phyloP scores from a whole-genome alignment of 805 yeast genomes.

The Phaffomyces antillensis region DNA sequence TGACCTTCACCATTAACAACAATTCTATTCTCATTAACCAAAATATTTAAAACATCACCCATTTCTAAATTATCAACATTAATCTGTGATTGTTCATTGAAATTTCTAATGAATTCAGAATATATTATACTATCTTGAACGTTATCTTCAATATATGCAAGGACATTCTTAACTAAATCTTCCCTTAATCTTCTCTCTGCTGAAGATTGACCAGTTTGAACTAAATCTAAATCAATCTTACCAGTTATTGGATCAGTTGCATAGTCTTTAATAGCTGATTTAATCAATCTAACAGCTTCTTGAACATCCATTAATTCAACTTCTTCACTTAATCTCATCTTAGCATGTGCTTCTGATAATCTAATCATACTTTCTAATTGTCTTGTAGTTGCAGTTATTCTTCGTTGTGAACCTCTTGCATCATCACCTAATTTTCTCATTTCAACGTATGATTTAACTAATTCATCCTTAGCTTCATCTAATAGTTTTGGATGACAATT shows the following conservation, averaged over 20 bases:
- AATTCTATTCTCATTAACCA: constrained; percentile 66
- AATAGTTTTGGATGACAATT: constrained; percentile 74
- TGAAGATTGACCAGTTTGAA: constrained; percentile 90
- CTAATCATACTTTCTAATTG: constrained; percentile 95
- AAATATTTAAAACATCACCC: constrained; percentile 55
- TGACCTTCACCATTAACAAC: constrained; percentile 66
- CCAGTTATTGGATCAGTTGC: constrained; percentile 98
- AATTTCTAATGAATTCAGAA: constrained; percentile 47
- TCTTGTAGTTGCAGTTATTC: constrained; percentile 97
- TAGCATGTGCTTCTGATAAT: constrained; percentile 93
- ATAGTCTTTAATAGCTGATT: constrained; percentile 92
- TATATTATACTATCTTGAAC: constrained; percentile 45
- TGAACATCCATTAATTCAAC: constrained; percentile 80
- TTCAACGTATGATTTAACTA: constrained; percentile 82
- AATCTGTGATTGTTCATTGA: constrained; percentile 60
- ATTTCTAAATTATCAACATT: constrained; percentile 67
- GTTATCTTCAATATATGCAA: constrained; percentile 42
- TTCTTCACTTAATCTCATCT: constrained; percentile 69
- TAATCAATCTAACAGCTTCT: constrained; percentile 90
- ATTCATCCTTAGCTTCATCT: constrained; percentile 71
- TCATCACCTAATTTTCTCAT: constrained; percentile 96
- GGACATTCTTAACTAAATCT: constrained; percentile 58
- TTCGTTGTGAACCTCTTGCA: constrained; percentile 71
- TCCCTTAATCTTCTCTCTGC: constrained; percentile 76
- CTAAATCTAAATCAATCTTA: constrained; percentile 92